Base-by-base conservation (phyloP, 164 flowering plant species). In the Houttuynia cordata region DNA sequence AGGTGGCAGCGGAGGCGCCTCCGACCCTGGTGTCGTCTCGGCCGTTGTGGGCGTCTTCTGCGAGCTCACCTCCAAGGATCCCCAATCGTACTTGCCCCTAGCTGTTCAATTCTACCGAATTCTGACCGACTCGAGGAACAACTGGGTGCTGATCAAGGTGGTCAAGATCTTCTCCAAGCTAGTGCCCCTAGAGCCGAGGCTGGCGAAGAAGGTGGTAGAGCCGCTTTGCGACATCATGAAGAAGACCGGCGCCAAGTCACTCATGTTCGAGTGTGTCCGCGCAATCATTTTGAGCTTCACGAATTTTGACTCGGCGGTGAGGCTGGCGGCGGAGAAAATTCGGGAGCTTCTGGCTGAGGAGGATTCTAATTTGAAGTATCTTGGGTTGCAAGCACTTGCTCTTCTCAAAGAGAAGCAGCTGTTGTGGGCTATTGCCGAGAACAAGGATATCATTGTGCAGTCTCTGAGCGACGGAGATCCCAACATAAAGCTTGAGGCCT, bases 91-190 rank as follows among this genome's bases (percentile, higher is more conserved):
- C 75, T 71, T 93, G 30, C 93, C 97, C 0, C 70, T 93, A 63
- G 99, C 96, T 15, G 97, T 97, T 0, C 92, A 93, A 76, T 93
- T 90, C 75, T 90, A 88, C 75, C 73, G 76, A 72, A 61, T 93
- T 61, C 76, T 93, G 75, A 79, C 80, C 53, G 99, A 90, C 68
- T 86, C 81, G 4, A 88, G 68, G 79, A 88, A 86, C 70, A 93
- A 91, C 70, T 90, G 99, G 99, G 81, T 90, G 39, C 68, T 93
- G 69, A 91, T 93, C 68, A 93, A 90, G 82, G 93, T 85, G 65
- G 61, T 93, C 62, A 93, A 93, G 80, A 80, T 93, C 15, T 93
- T 93, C 62, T 73, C 81, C 0, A 79, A 76, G 67, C 65, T 93
- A 73, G 88, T 77, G 0, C 77, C 76, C 0, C 57, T 90, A 34